Evolutionary conservation across 192 early-diverging fungal species (phyloP), one percentile per base, ranked within the genome.

Genomic region (Entrophospora sp.): DNA sequence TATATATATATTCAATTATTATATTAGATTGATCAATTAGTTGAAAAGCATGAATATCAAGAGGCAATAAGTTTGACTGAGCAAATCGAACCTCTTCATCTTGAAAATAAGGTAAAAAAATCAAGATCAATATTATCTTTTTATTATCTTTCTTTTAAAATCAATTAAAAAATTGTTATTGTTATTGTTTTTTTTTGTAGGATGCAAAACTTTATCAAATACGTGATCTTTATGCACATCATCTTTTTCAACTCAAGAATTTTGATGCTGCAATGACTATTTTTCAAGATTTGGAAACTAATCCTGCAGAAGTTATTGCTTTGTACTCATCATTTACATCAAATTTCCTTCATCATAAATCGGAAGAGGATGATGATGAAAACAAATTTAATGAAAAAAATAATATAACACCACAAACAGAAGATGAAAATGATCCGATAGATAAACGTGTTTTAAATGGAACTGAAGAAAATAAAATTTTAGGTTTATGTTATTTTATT

Each of bases 41-140:
- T 91, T 16, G 77, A 76, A 27, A 80, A 84, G 30, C 77, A 78
- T 44, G 84, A 88, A 62, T 91, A 85, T 43, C 83, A 85, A 55
- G 87, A 91, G 65, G 89, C 88, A 0, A 79, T 88, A 34, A 89
- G 85, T 73, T 80, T 89, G 30, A 81, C 89, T 22, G 80, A 84
- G 27, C 87, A 89, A 69, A 85, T 87, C 14, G 87, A 91, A 64
- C 81, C 83, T 10, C 86, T 88, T 37, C 71, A 87, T 2, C 72
- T 88, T 49, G 81, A 87, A 0, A 84, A 88, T 31, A 87, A 85
- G 67, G 73, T 75, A 69, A 69, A 60, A 35, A 16, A 3, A n/a
- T n/a, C n/a, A n/a, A n/a, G n/a, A n/a, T n/a, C n/a, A n/a, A n/a
- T n/a, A n/a, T n/a, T n/a, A n/a, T n/a, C n/a, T n/a, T n/a, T n/a